Base-by-base conservation (phyloP, 2,329 filamentous ascomycete species). In the Exophiala lecanii-corni region DNA sequence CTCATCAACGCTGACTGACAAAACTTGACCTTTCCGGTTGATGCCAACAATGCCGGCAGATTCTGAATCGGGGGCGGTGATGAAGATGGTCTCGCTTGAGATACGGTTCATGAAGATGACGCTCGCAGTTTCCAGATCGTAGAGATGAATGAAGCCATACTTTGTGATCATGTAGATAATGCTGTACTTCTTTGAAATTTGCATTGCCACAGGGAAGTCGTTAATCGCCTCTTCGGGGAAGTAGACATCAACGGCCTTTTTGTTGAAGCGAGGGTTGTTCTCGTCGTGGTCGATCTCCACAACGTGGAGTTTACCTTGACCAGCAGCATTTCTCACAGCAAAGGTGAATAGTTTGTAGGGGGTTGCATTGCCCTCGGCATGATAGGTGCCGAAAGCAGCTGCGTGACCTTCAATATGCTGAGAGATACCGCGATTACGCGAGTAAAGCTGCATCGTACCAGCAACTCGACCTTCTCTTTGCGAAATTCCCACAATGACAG, bases 101-200 rank as follows among this genome's bases (percentile, higher is more conserved):
- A 98, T 98, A 58, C 94, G 85, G 76, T 98, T 98, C 89, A 98
- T 94, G 78, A 96, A 98, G 63, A 98, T 92, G 64, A 88, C 94
- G 9, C 85, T 86, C 45, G 87, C 94, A 5, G 86, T 92, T 73
- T 98, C 94, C 44, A 98, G 80, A 61, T 98, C 94, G 70, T 98
- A 97, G 17, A 98, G 79, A 69, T 98, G 92, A 59, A 98, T 97
- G 70, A 97, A 98, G 40, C 92, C 92, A 61, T 96, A 98, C 68
- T 98, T 98, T 44, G 92, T 98, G 51, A 98, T 88, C 59, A 98
- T 81, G 69, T 96, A 96, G 60, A 98, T 84, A 62, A 98, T 82
- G 60, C 89, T 91, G 68, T 98, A 98, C 70, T 92, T 94, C 60
- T 88, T 82, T 3, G 92, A 97, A 35, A 98, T 84, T 69, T 98